A percentile compares a stretch with the other conserved stretches of the same genome.
phyloP scores from a whole-genome alignment of 768 basidiomycete species.

The Termitomyces bulborhizus region DNA sequence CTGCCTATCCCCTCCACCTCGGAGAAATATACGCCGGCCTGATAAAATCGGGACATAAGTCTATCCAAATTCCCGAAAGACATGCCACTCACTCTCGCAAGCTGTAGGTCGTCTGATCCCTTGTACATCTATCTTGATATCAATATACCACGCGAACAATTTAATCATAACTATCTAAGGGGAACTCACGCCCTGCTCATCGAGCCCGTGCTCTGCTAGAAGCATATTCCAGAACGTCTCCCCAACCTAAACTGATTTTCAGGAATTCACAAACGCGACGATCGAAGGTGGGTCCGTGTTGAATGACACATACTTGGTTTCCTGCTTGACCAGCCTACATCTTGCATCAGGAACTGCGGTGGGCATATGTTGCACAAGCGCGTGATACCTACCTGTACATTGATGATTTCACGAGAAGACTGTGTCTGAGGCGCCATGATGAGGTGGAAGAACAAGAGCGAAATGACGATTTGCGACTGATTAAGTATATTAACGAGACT shows the following conservation, averaged over 20 bases:
- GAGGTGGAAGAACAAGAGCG: not conserved
- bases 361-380: not conserved
- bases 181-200: slow-evolving; percentile 54
- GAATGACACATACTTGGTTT: slow-evolving; percentile 30
- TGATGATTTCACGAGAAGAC: slow-evolving; percentile 3
- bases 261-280: slow-evolving; percentile 45
- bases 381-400: not conserved
- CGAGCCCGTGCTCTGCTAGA: slow-evolving; percentile 80
- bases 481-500: not conserved
- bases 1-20: slow-evolving; percentile 49
- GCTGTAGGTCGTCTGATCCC: slow-evolving; percentile 69
- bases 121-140: slow-evolving; percentile 46
- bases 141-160: not conserved
- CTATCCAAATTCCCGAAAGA: not conserved
- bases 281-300: slow-evolving; percentile 34
- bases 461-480: not conserved
- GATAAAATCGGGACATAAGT: not conserved
- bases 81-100: slow-evolving; percentile 50
- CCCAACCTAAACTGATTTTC: slow-evolving; percentile 45
- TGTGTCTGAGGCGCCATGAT: not conserved
- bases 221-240: slow-evolving; percentile 89
- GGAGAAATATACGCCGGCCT: slow-evolving; percentile 82
- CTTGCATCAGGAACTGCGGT: not conserved
- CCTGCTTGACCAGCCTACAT: slow-evolving; percentile 68
- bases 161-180: slow-evolving; percentile 1